Evolutionary conservation across 495 filamentous ascomycete genomes (phyloP), one percentile per base, ranked within the genome.

Genomic region (Oidiodendron maius): DNA sequence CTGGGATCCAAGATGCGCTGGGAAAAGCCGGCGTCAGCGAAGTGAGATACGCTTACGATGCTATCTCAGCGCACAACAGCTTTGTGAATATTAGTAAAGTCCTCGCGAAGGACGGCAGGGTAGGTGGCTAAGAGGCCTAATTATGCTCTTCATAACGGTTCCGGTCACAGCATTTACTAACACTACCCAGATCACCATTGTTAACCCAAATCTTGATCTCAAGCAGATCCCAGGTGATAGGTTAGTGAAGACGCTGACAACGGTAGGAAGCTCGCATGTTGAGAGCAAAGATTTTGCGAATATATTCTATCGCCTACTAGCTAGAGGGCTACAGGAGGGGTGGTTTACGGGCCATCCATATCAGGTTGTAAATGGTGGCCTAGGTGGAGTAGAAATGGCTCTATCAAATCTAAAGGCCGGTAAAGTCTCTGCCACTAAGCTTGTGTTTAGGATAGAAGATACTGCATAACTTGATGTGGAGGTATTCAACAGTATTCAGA

Each of bases 341-440:
- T 80, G 76, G 75, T 85, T 87, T 50, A 67, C 64, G 21, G 63
- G 64, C 2, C 84, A 89, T 44, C 76, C 81, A 20, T 64, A 70
- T 24, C 72, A 82, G 64, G 76, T 89, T 28, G 62, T 80, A 6
- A 66, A 70, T 0, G 74, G 78, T 9, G 84, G 83, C 0, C 51
- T 89, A 47, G 66, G 53, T 5, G 81, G 81, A 0, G 55, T 88
- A 8, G 62, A 83, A 62, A 60, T 62, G 18, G 82, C 61, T 1
- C 51, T 89, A 58, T 57, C 60, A 48, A 69, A 80, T 46, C 61
- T 87, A 51, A 75, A 75, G 61, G 72, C 58, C 11, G 84, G 84
- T 0, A 82, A 78, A 53, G 82, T 77, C 40, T 80, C 76, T 44
- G 84, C 72, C 11, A 66, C 77, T 0, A 89, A 89, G 59, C 86